phyloP scores from a whole-genome alignment of 2,329 filamentous ascomycete genomes.

The Fusarium sp. region DNA sequence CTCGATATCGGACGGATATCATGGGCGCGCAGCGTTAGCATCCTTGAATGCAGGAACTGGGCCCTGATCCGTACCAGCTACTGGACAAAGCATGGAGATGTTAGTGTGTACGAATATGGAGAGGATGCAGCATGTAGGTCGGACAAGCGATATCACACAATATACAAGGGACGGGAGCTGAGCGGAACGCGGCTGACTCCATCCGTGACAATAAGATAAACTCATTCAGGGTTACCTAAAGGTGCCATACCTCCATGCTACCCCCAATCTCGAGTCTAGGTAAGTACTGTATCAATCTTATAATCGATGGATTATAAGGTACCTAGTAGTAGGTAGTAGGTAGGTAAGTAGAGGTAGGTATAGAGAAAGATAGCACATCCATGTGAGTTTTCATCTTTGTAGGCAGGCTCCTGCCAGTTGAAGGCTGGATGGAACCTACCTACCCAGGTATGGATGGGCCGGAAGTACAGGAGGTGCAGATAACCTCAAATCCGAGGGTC shows the following conservation, averaged over 20 bases:
- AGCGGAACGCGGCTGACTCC: conserved; percentile 26
- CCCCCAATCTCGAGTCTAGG: not conserved
- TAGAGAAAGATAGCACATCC: not conserved
- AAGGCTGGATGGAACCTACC: not conserved
- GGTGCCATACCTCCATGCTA: not conserved
- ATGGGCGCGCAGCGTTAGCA: conserved; percentile 28
- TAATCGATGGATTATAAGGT: too few species aligned
- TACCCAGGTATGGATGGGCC: conserved; percentile 1
- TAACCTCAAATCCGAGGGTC: conserved; percentile 33
- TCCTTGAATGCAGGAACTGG: conserved; percentile 49
- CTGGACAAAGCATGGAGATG: conserved; percentile 32
- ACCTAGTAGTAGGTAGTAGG: too few species aligned
- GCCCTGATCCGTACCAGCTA: conserved; percentile 25
- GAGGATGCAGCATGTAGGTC: conserved; percentile 30
- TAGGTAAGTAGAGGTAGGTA: not conserved
- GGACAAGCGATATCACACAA: conserved; percentile 41
- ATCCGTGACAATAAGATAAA: conserved; percentile 25
- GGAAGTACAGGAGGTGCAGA: conserved; percentile 30
- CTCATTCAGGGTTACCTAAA: not conserved
- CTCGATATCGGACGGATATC: conserved; percentile 42
- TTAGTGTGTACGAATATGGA: conserved; percentile 22
- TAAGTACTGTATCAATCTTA: too few species aligned
- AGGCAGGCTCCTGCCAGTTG: conserved; percentile 10
- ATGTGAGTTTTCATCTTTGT: not conserved
- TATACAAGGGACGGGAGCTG: conserved; percentile 21